phyloP scores from a whole-genome alignment of 1,284 basidiomycete genomes.

The Ustilago curta region DNA sequence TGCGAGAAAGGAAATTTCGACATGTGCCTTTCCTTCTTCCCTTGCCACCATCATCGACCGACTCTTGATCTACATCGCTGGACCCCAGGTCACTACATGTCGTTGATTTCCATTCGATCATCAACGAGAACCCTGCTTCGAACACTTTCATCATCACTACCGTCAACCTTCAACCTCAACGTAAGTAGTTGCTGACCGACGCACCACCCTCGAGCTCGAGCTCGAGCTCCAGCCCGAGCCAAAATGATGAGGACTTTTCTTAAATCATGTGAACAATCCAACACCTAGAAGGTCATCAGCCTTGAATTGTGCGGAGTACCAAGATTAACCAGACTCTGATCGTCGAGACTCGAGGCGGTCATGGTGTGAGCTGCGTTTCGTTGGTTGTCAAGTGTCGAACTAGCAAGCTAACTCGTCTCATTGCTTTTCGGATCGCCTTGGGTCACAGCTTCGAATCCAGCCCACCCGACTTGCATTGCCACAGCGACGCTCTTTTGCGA shows the following conservation, averaged over 20 bases:
- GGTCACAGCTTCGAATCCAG: slow-evolving; percentile 10
- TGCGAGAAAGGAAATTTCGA: slow-evolving; percentile 7
- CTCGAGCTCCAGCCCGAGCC: background rate
- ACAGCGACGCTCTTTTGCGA: slow-evolving; percentile 1
- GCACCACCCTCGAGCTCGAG: background rate
- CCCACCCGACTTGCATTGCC: background rate
- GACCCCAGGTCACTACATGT: slow-evolving; percentile 6
- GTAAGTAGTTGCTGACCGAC: slow-evolving; percentile 5
- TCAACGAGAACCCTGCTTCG: slow-evolving; percentile 8
- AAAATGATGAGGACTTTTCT: slow-evolving; percentile 53
- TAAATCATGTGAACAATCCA: slow-evolving; percentile 61
- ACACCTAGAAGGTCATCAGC: slow-evolving; percentile 54
- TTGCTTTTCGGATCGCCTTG: background rate
- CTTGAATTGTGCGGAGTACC: slow-evolving; percentile 46
- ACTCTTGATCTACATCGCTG: slow-evolving; percentile 10
- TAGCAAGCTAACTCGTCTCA: background rate
- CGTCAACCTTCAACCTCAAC: slow-evolving; percentile 1
- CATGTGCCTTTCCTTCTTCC: background rate
- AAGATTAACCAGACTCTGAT: slow-evolving; percentile 60
- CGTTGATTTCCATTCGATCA: background rate
- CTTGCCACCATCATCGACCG: background rate
- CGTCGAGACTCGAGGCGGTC: background rate
- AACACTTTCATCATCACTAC: background rate
- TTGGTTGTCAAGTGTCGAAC: too few species aligned
- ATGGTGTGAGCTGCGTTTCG: background rate